Evolutionary conservation across 805 yeast genomes (phyloP), one percentile per base, ranked within the genome.

Genomic region (Candida piceae): DNA sequence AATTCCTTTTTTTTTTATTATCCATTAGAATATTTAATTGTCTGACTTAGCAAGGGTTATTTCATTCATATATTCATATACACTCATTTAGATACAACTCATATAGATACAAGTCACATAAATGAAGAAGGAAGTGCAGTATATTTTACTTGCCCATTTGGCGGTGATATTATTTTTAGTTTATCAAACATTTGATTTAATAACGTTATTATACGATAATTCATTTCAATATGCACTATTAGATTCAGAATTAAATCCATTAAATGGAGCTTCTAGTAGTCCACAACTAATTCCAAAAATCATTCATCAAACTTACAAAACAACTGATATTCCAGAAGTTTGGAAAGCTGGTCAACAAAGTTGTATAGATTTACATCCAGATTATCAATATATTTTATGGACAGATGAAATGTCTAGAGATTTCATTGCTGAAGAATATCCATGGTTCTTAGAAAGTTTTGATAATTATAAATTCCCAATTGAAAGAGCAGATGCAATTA

Each of bases 281-380:
- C 77, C 78, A 8, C 71, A 70, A 41, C 56, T 82, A 26, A 86
- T 88, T 31, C 97, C 97, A 26, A 84, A 83, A 53, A 87, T 88
- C 56, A 87, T 89, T 38, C 97, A 89, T 57, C 97, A 89, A 60
- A 89, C 96, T 11, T 89, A 89, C 62, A 88, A 84, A 57, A 83
- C 85, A 16, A 70, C 66, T 11, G 72, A 79, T 16, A 75, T 88
- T 12, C 97, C 97, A 3, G 88, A 78, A 34, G 67, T 72, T 32
- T 89, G 97, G 97, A 67, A 65, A 42, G 73, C 70, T 5, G 87
- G 94, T 20, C 95, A 85, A 53, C 72, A 78, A 55, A 74, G 75
- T 18, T 86, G 95, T 55, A 70, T 76, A 29, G 84, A 83, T 42
- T 63, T 81, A 38, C 94, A 89, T 56, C 90, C 93, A 1, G 96